These are phyloP conservation scores for Excoecaria agallocha DNA, from an alignment of 345 rosid species.

Conservation along the genomic window DNA sequence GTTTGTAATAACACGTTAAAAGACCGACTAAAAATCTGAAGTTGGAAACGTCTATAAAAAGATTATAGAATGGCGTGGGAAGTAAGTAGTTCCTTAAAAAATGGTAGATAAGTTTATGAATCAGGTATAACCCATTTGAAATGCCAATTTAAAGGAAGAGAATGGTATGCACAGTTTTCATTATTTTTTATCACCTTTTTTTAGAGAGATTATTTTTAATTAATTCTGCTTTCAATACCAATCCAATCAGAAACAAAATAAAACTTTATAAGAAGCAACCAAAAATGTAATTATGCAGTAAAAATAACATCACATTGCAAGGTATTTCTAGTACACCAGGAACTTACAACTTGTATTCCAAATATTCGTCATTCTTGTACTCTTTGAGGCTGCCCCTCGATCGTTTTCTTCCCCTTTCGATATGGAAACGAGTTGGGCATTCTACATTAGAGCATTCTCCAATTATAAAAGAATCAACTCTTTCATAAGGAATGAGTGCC, in stretches of 20 bases:
- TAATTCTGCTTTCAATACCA: background rate
- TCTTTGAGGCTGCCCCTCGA: slow-evolving; percentile 63
- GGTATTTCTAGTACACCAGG: background rate
- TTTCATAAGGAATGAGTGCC: slow-evolving; percentile 68
- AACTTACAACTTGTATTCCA: slow-evolving; percentile 77
- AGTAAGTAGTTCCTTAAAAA: background rate
- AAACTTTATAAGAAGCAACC: background rate
- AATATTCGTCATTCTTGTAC: slow-evolving; percentile 70
- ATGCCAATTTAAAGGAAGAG: background rate
- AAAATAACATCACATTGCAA: background rate
- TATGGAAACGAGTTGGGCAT: slow-evolving; percentile 81
- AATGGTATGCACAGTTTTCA: background rate
- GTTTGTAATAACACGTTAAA: background rate
- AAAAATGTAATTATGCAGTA: background rate
- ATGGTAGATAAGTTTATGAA: background rate
- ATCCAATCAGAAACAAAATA: background rate
- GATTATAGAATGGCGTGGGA: background rate
- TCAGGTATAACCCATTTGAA: no score
- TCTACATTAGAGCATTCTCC: slow-evolving; percentile 83
- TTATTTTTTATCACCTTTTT: background rate
- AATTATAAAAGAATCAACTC: slow-evolving; percentile 70
- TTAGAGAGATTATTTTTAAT: background rate
- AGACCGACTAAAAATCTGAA: background rate
- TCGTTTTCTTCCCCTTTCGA: slow-evolving; percentile 81
- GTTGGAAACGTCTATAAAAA: background rate